Conservation (phyloP, 257 asterid species). For the Fraxinus quadrangulata region DNA sequence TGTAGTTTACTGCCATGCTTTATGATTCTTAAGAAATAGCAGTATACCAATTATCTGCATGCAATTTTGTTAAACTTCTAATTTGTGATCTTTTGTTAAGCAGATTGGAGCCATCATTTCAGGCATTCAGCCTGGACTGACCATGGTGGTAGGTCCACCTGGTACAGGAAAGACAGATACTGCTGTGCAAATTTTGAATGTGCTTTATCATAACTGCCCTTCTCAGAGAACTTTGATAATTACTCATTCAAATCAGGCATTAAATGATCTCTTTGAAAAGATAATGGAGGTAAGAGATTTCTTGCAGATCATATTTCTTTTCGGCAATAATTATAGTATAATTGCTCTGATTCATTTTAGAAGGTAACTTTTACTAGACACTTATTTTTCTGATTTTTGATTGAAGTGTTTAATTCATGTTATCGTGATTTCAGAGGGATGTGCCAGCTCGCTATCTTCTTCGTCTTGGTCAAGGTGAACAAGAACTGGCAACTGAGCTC, state of each 20-base stretch:
- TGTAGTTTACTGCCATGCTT: conserved; percentile 1
- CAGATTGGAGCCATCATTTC: conserved; percentile 90
- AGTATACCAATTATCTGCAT: neutral
- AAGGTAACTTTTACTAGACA: neutral
- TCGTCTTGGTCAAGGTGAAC: conserved; percentile 99
- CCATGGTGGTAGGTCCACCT: conserved; percentile 99
- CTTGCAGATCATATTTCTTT: neutral
- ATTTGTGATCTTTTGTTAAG: conserved; percentile 27
- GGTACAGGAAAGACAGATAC: conserved; percentile 99
- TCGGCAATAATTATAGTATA: conserved; percentile 9
- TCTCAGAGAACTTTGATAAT: conserved; percentile 98
- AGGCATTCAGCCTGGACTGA: conserved; percentile 95
- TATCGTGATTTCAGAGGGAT: conserved; percentile 69
- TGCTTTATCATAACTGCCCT: conserved; percentile 97
- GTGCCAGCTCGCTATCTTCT: conserved; percentile 98
- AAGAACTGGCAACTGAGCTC: conserved; percentile 96
- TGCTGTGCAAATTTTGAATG: conserved; percentile 93
- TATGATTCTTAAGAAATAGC: neutral
- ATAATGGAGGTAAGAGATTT: conserved; percentile 79
- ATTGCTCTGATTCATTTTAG: neutral
- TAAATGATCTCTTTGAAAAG: conserved; percentile 97
- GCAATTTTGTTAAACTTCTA: neutral
- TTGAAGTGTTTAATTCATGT: conserved; percentile 14
- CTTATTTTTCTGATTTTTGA: conserved; percentile 5
- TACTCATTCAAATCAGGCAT: conserved; percentile 97